Percentiles rank a stretch among this genome's conserved stretches.
Conservation (phyloP, 2,329 filamentous ascomycete species). For the Fusarium nisikadoi region DNA sequence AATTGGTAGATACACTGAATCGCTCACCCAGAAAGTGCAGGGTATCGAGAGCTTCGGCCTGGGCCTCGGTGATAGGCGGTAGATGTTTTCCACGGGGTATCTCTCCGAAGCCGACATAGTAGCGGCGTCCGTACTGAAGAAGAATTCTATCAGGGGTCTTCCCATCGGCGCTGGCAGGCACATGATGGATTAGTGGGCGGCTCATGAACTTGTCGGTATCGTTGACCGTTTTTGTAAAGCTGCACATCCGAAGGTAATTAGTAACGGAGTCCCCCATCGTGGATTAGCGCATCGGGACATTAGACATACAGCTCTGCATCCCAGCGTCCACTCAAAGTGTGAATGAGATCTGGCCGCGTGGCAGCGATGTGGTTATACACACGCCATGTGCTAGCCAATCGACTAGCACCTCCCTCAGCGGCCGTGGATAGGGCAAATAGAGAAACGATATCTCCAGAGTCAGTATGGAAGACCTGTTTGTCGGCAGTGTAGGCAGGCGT, state of each 20-base stretch:
- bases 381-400: neutral
- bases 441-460: neutral
- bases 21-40: neutral
- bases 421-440: neutral
- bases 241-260: neutral
- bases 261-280: neutral
- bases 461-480: neutral
- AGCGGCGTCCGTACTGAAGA: neutral
- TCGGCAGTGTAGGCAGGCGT: neutral
- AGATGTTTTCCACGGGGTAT: neutral
- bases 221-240: neutral
- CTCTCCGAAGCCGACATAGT: neutral
- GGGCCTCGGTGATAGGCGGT: neutral
- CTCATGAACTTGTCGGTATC: neutral
- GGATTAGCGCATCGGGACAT: rapidly evolving
- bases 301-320: neutral
- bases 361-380: neutral
- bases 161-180: neutral
- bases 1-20: neutral
- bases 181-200: neutral
- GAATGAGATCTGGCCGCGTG: neutral
- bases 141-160: neutral
- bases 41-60: neutral
- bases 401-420: neutral
- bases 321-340: neutral